These are phyloP conservation scores for Pichia thaimueangensis DNA, from an alignment of 805 yeast genomes.

Conservation along the genomic window DNA sequence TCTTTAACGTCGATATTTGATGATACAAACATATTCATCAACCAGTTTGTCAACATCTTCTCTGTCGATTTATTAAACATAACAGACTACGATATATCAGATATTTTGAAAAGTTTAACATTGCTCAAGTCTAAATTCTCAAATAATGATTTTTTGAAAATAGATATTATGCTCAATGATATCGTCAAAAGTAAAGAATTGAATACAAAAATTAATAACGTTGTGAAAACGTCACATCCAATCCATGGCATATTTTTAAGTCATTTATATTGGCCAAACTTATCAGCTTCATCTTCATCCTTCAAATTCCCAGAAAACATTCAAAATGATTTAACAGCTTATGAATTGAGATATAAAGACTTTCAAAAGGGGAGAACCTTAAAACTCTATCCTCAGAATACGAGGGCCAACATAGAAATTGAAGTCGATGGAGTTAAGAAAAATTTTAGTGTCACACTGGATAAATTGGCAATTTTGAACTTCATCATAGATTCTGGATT, in stretches of 20 bases:
- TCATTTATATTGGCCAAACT: slow-evolving; percentile 72
- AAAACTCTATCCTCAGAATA: slow-evolving; percentile 50
- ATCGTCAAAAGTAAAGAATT: slow-evolving; percentile 48
- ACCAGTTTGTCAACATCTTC: slow-evolving; percentile 56
- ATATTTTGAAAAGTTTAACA: slow-evolving; percentile 38
- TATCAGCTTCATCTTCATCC: slow-evolving; percentile 25
- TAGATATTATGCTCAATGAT: slow-evolving; percentile 83
- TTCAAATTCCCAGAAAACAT: slow-evolving; percentile 46
- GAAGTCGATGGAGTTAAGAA: slow-evolving; percentile 38
- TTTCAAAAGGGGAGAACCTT: slow-evolving; percentile 55
- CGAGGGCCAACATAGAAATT: slow-evolving; percentile 56
- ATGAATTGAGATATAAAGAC: slow-evolving; percentile 34
- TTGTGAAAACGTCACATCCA: slow-evolving; percentile 23
- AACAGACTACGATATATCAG: slow-evolving; percentile 34
- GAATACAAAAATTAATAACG: slow-evolving; percentile 24
- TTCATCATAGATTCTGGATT: slow-evolving; percentile 20
- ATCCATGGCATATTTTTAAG: slow-evolving; percentile 64
- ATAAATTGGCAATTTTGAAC: slow-evolving; percentile 53
- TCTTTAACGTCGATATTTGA: slow-evolving; percentile 69
- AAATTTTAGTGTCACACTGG: slow-evolving; percentile 53
- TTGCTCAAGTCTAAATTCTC: slow-evolving; percentile 46
- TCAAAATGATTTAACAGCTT: slow-evolving; percentile 35
- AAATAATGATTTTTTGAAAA: slow-evolving; percentile 55
- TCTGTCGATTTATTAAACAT: slow-evolving; percentile 48
- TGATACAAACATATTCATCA: slow-evolving; percentile 56